Evolutionary conservation across 805 yeast genomes (phyloP), one percentile per base, ranked within the genome.

Genomic region (Starmerella ratchasimensis): DNA sequence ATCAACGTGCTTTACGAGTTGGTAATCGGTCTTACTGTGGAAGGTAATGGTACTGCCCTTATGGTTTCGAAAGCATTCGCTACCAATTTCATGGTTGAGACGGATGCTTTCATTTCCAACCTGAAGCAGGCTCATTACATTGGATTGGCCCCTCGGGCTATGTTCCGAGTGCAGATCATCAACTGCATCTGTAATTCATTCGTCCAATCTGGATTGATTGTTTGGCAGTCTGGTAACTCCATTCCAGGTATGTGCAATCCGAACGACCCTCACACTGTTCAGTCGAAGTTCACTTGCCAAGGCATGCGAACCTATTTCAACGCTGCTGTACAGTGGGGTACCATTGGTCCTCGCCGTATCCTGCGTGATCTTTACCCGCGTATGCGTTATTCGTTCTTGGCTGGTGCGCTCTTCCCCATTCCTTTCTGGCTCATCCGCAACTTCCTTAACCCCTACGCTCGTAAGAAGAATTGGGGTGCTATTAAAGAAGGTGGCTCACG

Each of bases 31-130:
- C 70, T 71, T 46, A 71, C 74, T 3, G 49, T 69, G 24, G 73
- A 74, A 17, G 74, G 74, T 33, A 69, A 71, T 38, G 74, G 73
- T 19, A 52, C 61, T 30, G 76, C 75, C 3, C 54, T 68, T 43
- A 68, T 67, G 65, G 60, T 65, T 17, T 52, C 71, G 39, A 71
- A 71, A 43, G 67, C 70, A 0, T 64, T 61, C 36, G 75, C 74
- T 30, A 69, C 72, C 35, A 72, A 73, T 50, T 72, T 74, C 43
- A 76, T 71, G 52, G 68, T 69, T 30, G 79, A 74, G 57, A 79
- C 80, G 10, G 71, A 74, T 44, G 67, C 62, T 51, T 74, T 68
- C 53, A 67, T 72, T 35, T 68, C 68, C 52, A 71, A 71, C 49
- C 58, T 57, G 44, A 71, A 71, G 47, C 57, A 63, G 59, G 74